Evolutionary conservation across 2,329 filamentous ascomycete genomes (phyloP).

Genomic region (Talaromyces amestolkiae): DNA sequence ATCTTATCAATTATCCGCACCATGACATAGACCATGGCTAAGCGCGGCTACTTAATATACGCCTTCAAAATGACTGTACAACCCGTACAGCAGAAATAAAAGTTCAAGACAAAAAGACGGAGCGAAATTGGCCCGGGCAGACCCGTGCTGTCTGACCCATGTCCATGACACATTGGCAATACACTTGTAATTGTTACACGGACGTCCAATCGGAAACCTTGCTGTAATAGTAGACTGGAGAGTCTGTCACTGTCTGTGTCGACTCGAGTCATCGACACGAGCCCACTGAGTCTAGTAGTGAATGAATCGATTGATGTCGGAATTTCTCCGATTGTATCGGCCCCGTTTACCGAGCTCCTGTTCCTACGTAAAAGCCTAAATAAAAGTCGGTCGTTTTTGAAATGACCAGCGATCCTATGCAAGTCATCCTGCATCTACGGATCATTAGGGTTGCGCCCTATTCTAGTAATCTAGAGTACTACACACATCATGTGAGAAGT

Average conservation of each 20-base stretch:
- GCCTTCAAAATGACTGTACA: background rate
- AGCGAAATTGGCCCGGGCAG: constrained; percentile 4
- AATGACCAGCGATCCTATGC: background rate
- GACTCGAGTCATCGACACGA: background rate
- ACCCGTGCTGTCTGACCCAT: background rate
- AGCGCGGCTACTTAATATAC: background rate
- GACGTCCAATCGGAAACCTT: background rate
- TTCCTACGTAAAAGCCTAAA: background rate
- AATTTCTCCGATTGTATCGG: background rate
- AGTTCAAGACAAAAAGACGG: background rate
- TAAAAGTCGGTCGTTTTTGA: background rate
- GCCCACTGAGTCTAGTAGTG: background rate
- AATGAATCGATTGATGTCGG: background rate
- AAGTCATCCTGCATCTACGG: background rate
- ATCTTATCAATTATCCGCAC: background rate
- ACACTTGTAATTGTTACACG: background rate
- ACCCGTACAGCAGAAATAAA: background rate
- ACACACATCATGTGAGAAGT: too few species aligned
- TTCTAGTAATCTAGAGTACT: background rate
- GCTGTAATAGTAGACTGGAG: background rate
- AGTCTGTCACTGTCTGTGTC: background rate
- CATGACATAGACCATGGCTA: background rate
- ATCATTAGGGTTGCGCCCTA: background rate
- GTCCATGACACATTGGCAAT: background rate
- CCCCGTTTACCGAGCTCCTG: background rate